A percentile compares a stretch with the other conserved stretches of the same genome.
phyloP scores from a whole-genome alignment of 305 asterid genomes.

The Fraxinus sp. region DNA sequence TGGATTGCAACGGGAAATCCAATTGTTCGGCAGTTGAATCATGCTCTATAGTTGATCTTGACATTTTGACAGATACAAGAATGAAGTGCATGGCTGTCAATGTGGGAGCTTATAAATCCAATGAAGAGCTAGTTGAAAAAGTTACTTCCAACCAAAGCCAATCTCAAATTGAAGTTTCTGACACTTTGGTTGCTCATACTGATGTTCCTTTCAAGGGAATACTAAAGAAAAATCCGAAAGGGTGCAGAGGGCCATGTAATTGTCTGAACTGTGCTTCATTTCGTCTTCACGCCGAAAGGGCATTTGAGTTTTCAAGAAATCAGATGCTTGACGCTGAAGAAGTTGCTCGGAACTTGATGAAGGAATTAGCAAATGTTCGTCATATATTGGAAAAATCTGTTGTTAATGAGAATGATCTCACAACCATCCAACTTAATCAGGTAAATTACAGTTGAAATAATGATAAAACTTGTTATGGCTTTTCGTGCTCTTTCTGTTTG shows the following conservation, averaged over 20 bases:
- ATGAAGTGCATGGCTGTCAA: conserved; percentile 25
- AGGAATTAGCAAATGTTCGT: conserved; percentile 58
- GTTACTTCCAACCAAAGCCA: conserved; percentile 28
- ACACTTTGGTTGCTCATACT: conserved; percentile 22
- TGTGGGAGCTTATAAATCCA: conserved; percentile 27
- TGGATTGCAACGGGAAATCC: conserved; percentile 21
- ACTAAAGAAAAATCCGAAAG: conserved; percentile 64
- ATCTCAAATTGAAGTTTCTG: conserved; percentile 14
- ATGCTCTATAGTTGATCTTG: conserved; percentile 19
- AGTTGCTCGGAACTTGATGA: conserved; percentile 55
- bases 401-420: conserved; percentile 26
- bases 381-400: conserved; percentile 48
- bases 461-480: conserved; percentile 7
- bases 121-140: conserved; percentile 14
- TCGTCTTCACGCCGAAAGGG: conserved; percentile 79
- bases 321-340: conserved; percentile 86
- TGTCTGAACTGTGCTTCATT: conserved; percentile 83
- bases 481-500: conserved; percentile 18
- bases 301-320: conserved; percentile 74
- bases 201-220: conserved; percentile 51
- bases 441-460: conserved; percentile 33
- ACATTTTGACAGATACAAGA: conserved; percentile 15
- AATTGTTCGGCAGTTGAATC: conserved; percentile 22
- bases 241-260: conserved; percentile 78
- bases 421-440: conserved; percentile 32